These are phyloP conservation scores for Planoprotostelium fungivorum DNA, from an alignment of 78 protist genomes.

Conservation along the genomic window DNA sequence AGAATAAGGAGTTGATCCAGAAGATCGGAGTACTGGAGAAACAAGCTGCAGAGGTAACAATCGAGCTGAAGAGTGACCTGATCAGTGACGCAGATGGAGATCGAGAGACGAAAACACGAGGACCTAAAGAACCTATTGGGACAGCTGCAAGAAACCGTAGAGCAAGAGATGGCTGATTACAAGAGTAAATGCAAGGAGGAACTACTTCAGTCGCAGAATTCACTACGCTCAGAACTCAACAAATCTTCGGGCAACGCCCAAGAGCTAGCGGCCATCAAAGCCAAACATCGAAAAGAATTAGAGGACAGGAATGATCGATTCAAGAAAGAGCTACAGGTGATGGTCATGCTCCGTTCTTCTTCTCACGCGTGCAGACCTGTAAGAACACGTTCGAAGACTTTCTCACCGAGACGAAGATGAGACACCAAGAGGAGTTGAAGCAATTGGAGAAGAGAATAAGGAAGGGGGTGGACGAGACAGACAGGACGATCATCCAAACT, in stretches of 20 bases:
- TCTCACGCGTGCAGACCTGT: background rate
- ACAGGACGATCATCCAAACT: background rate
- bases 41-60: background rate
- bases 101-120: background rate
- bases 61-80: background rate
- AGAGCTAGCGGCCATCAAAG: background rate
- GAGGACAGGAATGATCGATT: background rate
- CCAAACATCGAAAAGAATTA: background rate
- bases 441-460: background rate
- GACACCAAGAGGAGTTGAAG: background rate
- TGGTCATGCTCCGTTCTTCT: background rate
- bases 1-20: background rate
- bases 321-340: background rate
- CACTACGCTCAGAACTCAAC: background rate
- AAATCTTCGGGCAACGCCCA: background rate
- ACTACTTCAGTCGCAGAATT: background rate
- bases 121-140: background rate
- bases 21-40: background rate
- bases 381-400: background rate
- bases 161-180: background rate
- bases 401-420: background rate
- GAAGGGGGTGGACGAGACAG: background rate
- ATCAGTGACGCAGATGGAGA: background rate
- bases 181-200: background rate
- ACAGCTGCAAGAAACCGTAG: background rate